Conservation (phyloP, 192 early-diverging fungal genomes). For the Entomortierella parvispora region DNA sequence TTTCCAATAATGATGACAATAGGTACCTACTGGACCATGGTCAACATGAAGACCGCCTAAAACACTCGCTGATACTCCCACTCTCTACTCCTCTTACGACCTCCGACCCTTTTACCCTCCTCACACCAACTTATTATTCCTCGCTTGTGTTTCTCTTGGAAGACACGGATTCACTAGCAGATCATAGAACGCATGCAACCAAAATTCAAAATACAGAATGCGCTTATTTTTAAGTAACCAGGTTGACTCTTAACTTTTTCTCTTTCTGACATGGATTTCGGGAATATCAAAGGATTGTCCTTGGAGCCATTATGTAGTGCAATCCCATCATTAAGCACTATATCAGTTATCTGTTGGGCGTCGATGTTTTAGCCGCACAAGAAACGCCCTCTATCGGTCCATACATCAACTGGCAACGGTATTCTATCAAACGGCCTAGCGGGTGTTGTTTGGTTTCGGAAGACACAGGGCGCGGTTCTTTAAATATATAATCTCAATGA, state of each 20-base stretch:
- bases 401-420: no score
- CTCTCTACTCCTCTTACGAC: not conserved
- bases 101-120: not conserved
- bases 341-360: not conserved
- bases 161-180: not conserved
- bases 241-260: no score
- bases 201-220: not conserved
- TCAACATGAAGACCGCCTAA: conserved; percentile 36
- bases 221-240: not conserved
- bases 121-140: not conserved
- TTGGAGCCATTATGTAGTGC: no score
- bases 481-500: no score
- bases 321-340: no score
- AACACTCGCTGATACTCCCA: not conserved
- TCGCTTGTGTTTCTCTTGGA: not conserved
- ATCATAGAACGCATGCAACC: not conserved
- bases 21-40: conserved; percentile 53
- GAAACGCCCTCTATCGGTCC: no score
- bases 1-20: not conserved
- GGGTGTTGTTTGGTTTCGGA: no score
- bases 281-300: no score
- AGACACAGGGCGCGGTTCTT: no score
- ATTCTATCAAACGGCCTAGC: no score
- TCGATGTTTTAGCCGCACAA: no score
- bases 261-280: not conserved